phyloP scores from a whole-genome alignment of 768 basidiomycete species.

The Boletus patriciae region DNA sequence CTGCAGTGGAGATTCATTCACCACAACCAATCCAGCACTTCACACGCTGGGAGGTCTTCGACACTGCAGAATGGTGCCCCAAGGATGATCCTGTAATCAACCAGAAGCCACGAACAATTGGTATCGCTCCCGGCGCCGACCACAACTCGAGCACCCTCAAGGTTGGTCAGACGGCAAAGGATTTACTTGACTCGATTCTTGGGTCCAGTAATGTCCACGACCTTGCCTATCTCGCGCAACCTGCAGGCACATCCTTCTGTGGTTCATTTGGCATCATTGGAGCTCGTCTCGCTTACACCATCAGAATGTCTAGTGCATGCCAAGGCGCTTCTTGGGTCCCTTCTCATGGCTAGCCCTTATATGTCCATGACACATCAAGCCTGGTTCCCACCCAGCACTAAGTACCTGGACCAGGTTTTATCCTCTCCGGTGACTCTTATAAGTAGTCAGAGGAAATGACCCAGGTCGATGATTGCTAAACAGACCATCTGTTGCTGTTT shows the following conservation, averaged over 20 bases:
- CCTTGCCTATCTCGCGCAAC: conserved; percentile 5
- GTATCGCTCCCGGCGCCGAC: conserved; percentile 32
- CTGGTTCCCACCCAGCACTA: neutral
- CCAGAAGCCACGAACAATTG: conserved; percentile 25
- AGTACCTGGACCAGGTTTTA: neutral
- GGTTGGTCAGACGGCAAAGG: conserved; percentile 22
- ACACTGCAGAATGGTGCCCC: conserved; percentile 30
- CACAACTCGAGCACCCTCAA: neutral
- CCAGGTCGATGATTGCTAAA: neutral
- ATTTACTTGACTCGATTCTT: conserved; percentile 32
- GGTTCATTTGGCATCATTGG: conserved; percentile 29
- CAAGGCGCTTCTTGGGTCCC: conserved; percentile 22
- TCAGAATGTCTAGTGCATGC: conserved; percentile 19
- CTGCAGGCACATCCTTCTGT: conserved; percentile 24
- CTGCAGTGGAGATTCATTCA: conserved; percentile 8
- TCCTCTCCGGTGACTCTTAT: neutral
- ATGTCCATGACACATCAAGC: neutral
- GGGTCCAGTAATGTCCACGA: conserved; percentile 8
- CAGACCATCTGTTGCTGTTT: neutral
- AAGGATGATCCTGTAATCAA: conserved; percentile 33
- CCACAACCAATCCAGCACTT: conserved; percentile 15
- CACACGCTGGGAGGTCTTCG: conserved; percentile 12
- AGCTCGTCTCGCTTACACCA: conserved; percentile 21
- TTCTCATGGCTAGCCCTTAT: conserved; percentile 17
- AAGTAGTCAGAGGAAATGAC: neutral